phyloP scores from a whole-genome alignment of 208 protist species.

The Strigomonas culicis region DNA sequence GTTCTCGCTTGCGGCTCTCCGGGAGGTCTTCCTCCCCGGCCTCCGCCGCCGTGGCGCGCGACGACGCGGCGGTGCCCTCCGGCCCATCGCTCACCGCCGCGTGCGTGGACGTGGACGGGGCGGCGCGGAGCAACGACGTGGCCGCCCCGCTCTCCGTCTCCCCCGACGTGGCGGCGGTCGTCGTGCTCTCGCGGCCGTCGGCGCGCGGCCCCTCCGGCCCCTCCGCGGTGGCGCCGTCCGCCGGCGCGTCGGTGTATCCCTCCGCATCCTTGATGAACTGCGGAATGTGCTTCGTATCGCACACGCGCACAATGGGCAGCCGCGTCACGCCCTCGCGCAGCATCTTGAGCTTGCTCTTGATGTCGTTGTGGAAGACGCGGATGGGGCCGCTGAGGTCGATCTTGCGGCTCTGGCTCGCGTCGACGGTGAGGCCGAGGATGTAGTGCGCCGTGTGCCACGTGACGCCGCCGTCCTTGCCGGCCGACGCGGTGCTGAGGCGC shows the following conservation, averaged over 20 bases:
- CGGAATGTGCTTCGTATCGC: conserved; percentile 60
- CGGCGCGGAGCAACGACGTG: not conserved
- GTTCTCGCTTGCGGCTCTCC: not conserved
- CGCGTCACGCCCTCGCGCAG: conserved; percentile 67
- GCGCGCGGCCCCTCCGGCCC: not conserved
- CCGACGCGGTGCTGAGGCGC: conserved; percentile 6
- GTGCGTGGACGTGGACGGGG: not conserved
- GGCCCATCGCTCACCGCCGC: not conserved
- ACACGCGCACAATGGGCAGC: conserved; percentile 65
- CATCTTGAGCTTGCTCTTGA: conserved; percentile 68
- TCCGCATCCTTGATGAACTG: conserved; percentile 67
- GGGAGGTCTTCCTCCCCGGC: not conserved
- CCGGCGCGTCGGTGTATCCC: conserved; percentile 40
- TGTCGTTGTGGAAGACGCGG: conserved; percentile 54
- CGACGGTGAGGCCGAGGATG: conserved; percentile 83
- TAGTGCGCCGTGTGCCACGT: conserved; percentile 65
- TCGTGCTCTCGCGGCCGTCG: not conserved
- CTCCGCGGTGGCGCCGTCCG: not conserved
- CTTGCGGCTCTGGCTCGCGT: conserved; percentile 35
- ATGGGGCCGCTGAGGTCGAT: conserved; percentile 75
- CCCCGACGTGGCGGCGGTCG: not conserved
- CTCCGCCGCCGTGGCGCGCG: not conserved
- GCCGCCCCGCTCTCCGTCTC: not conserved
- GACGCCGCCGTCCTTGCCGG: conserved; percentile 9
- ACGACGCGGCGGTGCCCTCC: not conserved